A percentile compares a stretch with the other conserved stretches of the same genome.
phyloP scores from a whole-genome alignment of 140 eudicot species.

The Senecio squalidus region DNA sequence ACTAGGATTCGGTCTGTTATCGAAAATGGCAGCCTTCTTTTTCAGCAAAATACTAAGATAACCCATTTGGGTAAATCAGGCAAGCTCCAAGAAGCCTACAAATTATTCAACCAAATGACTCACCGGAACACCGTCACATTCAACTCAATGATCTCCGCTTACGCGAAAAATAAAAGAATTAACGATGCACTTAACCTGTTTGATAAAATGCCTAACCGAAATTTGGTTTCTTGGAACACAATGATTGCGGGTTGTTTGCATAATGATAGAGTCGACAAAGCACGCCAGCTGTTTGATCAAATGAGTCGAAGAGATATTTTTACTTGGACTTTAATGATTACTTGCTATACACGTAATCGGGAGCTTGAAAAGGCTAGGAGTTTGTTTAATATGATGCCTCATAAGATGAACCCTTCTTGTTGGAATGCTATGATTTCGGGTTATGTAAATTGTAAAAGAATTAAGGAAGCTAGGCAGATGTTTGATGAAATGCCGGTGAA shows the following conservation, averaged over 20 bases:
- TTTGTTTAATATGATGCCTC: constrained; percentile 32
- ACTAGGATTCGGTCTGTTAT: constrained; percentile 18
- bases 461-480: constrained; percentile 34
- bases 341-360: constrained; percentile 42
- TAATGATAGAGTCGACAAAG: constrained; percentile 32
- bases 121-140: constrained; percentile 46
- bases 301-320: constrained; percentile 39
- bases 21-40: constrained; percentile 31
- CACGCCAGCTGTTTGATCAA: constrained; percentile 41
- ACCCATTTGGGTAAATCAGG: constrained; percentile 50
- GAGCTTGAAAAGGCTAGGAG: constrained; percentile 39
- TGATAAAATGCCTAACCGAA: constrained; percentile 40
- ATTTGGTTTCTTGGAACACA: constrained; percentile 64
- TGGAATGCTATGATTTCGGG: constrained; percentile 61
- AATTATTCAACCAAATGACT: constrained; percentile 37
- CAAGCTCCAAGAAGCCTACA: constrained; percentile 46
- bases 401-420: constrained; percentile 45
- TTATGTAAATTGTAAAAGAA: constrained; percentile 24
- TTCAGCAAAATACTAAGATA: constrained; percentile 41
- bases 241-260: constrained; percentile 53
- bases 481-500: constrained; percentile 45
- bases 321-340: constrained; percentile 48
- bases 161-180: constrained; percentile 45
- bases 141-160: constrained; percentile 54
- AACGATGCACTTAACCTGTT: constrained; percentile 39